phyloP scores from a whole-genome alignment of 148 eudicot species.

The Linanthus parryae region DNA sequence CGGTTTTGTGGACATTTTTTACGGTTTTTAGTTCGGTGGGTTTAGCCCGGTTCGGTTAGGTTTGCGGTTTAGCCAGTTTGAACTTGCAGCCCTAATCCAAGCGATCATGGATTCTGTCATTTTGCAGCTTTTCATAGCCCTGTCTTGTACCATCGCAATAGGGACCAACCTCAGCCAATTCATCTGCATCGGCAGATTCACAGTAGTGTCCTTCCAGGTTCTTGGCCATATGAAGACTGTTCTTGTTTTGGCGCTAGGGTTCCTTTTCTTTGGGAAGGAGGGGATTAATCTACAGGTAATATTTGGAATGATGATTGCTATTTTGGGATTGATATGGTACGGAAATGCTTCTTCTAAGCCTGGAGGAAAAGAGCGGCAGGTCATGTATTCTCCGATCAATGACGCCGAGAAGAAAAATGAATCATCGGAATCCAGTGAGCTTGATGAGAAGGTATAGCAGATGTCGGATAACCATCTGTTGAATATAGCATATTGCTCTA shows the following conservation, averaged over 20 bases:
- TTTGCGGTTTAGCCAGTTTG: too few relatives aligned
- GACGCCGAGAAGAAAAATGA: neutral
- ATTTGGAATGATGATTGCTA: slow-evolving; percentile 40
- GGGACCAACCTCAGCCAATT: slow-evolving; percentile 59
- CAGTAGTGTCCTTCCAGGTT: slow-evolving; percentile 56
- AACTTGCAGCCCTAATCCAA: too few relatives aligned
- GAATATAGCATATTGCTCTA: too few relatives aligned
- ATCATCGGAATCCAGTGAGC: neutral
- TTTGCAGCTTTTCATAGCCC: slow-evolving; percentile 37
- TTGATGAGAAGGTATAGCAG: neutral
- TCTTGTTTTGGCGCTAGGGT: slow-evolving; percentile 40
- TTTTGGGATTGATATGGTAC: slow-evolving; percentile 52
- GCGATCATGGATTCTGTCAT: neutral
- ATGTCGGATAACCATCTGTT: too few relatives aligned
- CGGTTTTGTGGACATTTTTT: too few relatives aligned
- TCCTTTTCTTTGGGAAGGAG: slow-evolving; percentile 46
- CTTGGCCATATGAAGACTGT: slow-evolving; percentile 57
- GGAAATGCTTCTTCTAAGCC: slow-evolving; percentile 49
- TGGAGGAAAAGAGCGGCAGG: slow-evolving; percentile 39
- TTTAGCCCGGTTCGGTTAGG: too few relatives aligned
- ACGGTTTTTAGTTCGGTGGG: too few relatives aligned
- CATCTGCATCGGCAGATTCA: slow-evolving; percentile 58
- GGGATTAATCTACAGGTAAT: slow-evolving; percentile 45
- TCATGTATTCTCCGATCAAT: slow-evolving; percentile 6
- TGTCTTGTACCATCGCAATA: slow-evolving; percentile 44